Conservation (phyloP, 2,329 filamentous ascomycete species). For the Calonectria hawksworthii region DNA sequence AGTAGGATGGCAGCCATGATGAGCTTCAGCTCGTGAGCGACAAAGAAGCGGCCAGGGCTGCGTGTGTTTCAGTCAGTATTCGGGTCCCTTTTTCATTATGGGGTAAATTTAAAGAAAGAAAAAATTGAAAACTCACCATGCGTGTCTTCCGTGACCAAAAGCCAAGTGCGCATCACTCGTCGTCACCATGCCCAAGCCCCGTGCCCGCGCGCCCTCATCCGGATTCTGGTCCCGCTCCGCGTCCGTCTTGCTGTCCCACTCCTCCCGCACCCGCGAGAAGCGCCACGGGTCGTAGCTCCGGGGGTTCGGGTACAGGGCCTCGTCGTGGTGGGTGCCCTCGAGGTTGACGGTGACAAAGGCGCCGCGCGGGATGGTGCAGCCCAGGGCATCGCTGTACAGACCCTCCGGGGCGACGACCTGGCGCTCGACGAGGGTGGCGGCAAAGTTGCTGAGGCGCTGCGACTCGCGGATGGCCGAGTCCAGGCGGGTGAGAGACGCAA, state of each 20-base stretch:
- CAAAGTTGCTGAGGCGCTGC: slow-evolving; percentile 63
- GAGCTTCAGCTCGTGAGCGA: slow-evolving; percentile 69
- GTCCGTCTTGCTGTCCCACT: slow-evolving; percentile 47
- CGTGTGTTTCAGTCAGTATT: not conserved
- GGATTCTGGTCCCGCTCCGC: slow-evolving; percentile 49
- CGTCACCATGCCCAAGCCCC: slow-evolving; percentile 63
- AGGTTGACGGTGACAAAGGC: slow-evolving; percentile 59
- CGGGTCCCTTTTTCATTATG: not conserved
- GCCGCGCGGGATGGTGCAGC: slow-evolving; percentile 56
- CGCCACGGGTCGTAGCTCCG: slow-evolving; percentile 63
- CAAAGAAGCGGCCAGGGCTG: slow-evolving; percentile 69
- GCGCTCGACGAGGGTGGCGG: slow-evolving; percentile 60
- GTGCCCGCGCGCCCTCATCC: slow-evolving; percentile 52
- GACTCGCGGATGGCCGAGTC: slow-evolving; percentile 69
- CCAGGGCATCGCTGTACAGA: slow-evolving; percentile 53
- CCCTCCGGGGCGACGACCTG: slow-evolving; percentile 61
- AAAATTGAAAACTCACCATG: slow-evolving; percentile 54
- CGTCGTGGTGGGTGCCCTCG: slow-evolving; percentile 62
- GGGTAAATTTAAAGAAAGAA: not conserved
- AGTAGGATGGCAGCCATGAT: slow-evolving; percentile 63
- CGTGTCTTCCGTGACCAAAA: slow-evolving; percentile 71
- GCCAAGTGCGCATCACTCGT: slow-evolving; percentile 65
- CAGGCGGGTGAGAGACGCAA: slow-evolving; percentile 59
- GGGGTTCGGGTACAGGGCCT: slow-evolving; percentile 58
- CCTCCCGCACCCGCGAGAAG: slow-evolving; percentile 59